phyloP scores from a whole-genome alignment of 495 filamentous ascomycete species.

The Achaetomiella virescens region DNA sequence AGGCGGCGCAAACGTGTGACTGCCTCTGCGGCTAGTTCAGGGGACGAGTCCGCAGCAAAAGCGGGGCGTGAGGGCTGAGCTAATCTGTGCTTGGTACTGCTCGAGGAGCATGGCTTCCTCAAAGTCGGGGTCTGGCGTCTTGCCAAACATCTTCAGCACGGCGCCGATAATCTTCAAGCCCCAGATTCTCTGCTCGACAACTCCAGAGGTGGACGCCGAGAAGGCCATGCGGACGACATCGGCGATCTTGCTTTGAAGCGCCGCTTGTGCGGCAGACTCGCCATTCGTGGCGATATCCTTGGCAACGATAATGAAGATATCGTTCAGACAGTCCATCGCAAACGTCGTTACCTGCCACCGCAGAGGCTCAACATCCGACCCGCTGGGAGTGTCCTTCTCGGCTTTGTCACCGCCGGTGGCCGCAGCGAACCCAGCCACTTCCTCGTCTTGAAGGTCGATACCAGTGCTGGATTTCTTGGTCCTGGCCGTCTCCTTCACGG shows the following conservation, averaged over 20 bases:
- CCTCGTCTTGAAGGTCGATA: slow-evolving; percentile 85
- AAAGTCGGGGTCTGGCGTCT: slow-evolving; percentile 92
- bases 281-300: slow-evolving; percentile 67
- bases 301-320: slow-evolving; percentile 67
- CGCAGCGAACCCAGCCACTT: slow-evolving; percentile 88
- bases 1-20: slow-evolving; percentile 96
- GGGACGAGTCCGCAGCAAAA: slow-evolving; percentile 92
- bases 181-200: slow-evolving; percentile 80
- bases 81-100: slow-evolving; percentile 97
- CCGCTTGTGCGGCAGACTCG: slow-evolving; percentile 62
- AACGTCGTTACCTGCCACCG: slow-evolving; percentile 96
- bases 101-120: slow-evolving; percentile 90
- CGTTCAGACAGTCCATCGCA: slow-evolving; percentile 84
- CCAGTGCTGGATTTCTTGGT: slow-evolving; percentile 46
- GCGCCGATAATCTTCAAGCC: slow-evolving; percentile 91
- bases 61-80: slow-evolving; percentile 93
- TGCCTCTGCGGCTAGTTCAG: slow-evolving; percentile 88
- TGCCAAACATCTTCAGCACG: slow-evolving; percentile 92
- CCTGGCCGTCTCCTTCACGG: slow-evolving; percentile 43
- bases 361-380: slow-evolving; percentile 74
- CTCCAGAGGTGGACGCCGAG: slow-evolving; percentile 89
- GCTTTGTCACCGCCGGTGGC: slow-evolving; percentile 58
- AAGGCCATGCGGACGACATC: slow-evolving; percentile 98
- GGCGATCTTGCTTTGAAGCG: slow-evolving; percentile 75
- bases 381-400: slow-evolving; percentile 53